Conservation (phyloP, 2,329 filamentous ascomycete genomes). For the Phialemonium atrogriseum region DNA sequence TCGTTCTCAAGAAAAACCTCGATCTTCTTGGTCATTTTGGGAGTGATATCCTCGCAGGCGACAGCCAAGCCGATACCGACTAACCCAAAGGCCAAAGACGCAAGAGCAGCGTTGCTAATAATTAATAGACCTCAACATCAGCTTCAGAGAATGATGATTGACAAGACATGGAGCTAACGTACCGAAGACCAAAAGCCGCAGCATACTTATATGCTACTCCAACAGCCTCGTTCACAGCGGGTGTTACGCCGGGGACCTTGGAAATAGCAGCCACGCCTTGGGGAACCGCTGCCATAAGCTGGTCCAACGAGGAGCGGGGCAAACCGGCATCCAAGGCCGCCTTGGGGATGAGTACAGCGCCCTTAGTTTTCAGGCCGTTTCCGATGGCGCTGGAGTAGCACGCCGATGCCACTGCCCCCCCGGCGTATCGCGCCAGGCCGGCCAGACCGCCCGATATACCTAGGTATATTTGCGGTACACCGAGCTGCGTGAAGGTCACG, state of each 20-base stretch:
- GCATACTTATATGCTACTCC: too few relatives aligned
- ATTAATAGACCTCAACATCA: too few relatives aligned
- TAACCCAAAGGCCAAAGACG: conserved; percentile 20
- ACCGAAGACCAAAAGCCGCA: too few relatives aligned
- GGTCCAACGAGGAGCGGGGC: background rate
- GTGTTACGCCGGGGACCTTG: conserved; percentile 4
- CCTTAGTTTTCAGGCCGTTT: conserved; percentile 21
- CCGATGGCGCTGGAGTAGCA: conserved; percentile 31
- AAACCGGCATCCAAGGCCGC: conserved; percentile 5
- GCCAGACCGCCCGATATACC: conserved; percentile 32
- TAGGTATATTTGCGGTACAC: conserved; percentile 35
- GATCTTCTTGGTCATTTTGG: conserved; percentile 28
- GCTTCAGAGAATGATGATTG: too few relatives aligned
- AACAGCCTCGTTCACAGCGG: too few relatives aligned
- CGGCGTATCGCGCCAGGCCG: conserved; percentile 32
- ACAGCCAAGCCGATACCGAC: conserved; percentile 20
- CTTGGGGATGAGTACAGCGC: conserved; percentile 2
- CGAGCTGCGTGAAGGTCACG: conserved; percentile 37
- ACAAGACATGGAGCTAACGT: too few relatives aligned
- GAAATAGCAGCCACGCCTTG: conserved; percentile 3
- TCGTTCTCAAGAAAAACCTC: conserved; percentile 26
- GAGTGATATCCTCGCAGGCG: conserved; percentile 21
- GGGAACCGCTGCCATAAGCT: background rate
- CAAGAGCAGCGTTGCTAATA: conserved; percentile 19
- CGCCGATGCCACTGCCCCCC: conserved; percentile 29